These are phyloP conservation scores for Talaromyces sp. DNA, from an alignment of 2,329 filamentous ascomycete species.

Conservation along the genomic window DNA sequence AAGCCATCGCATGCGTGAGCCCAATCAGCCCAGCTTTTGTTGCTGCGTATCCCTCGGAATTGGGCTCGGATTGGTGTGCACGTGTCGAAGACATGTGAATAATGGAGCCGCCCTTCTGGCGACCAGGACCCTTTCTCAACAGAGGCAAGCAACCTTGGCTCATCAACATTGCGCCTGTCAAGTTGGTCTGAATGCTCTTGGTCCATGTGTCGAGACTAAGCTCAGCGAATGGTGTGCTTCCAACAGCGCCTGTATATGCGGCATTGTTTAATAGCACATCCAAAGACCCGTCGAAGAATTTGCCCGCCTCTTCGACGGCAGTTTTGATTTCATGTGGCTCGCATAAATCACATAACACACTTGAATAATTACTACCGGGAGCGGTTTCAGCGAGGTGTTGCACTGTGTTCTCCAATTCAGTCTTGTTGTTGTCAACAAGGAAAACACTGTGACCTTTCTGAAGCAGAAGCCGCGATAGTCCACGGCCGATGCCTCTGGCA, in stretches of 20 bases:
- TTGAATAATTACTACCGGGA: not conserved
- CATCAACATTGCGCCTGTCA: constrained; percentile 18
- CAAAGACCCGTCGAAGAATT: constrained; percentile 10
- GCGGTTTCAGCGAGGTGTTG: not conserved
- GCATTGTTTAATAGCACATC: constrained; percentile 18
- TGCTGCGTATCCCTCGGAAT: constrained; percentile 16
- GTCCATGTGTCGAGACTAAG: constrained; percentile 15
- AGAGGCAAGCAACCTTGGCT: constrained; percentile 12
- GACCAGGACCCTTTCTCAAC: constrained; percentile 5
- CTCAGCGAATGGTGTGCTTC: constrained; percentile 9
- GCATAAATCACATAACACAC: constrained; percentile 12
- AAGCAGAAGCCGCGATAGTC: constrained; percentile 13
- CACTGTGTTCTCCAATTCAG: constrained; percentile 13
- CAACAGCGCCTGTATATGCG: constrained; percentile 11
- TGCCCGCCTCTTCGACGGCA: constrained; percentile 1
- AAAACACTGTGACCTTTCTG: constrained; percentile 15
- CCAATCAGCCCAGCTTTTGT: constrained; percentile 16
- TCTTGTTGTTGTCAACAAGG: constrained; percentile 14
- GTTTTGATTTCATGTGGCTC: constrained; percentile 1
- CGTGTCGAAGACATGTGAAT: constrained; percentile 18
- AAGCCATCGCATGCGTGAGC: constrained; percentile 16
- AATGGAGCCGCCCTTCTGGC: constrained; percentile 10
- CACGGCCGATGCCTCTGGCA: constrained; percentile 15
- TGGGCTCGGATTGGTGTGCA: constrained; percentile 16
- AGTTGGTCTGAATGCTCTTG: constrained; percentile 16